Evolutionary conservation across 768 basidiomycete species (phyloP).

Genomic region (Leccinum incarnatum): DNA sequence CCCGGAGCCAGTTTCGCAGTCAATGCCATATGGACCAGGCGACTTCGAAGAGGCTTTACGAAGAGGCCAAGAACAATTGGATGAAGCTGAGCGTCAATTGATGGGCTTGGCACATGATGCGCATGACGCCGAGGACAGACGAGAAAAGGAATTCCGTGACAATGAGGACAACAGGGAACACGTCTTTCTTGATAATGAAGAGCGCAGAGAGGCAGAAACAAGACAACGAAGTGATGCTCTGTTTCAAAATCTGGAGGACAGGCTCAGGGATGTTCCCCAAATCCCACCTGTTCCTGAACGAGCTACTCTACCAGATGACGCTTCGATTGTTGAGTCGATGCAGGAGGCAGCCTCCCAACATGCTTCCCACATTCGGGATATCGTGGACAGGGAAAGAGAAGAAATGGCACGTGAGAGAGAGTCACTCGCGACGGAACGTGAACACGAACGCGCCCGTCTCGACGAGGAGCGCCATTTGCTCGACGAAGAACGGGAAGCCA

Average conservation of each 20-base stretch:
- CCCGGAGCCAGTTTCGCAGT: constrained; percentile 19
- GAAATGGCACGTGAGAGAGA: constrained; percentile 56
- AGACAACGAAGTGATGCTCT: constrained; percentile 32
- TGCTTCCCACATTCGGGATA: constrained; percentile 56
- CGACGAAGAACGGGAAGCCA: no score
- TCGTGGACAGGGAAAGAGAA: constrained; percentile 56
- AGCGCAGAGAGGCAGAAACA: constrained; percentile 55
- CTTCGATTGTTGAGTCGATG: constrained; percentile 36
- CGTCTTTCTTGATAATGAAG: constrained; percentile 59
- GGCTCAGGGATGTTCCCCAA: constrained; percentile 22
- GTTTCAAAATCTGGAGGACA: constrained; percentile 29
- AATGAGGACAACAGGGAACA: constrained; percentile 65
- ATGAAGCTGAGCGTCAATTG: constrained; percentile 52
- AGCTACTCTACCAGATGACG: constrained; percentile 25
- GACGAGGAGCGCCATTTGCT: no score
- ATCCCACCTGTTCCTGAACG: constrained; percentile 22
- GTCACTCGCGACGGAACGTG: constrained; percentile 16
- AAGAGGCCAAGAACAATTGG: constrained; percentile 51
- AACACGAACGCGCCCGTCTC: no score
- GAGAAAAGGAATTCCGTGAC: constrained; percentile 61
- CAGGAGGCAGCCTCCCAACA: constrained; percentile 56
- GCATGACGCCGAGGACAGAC: constrained; percentile 57
- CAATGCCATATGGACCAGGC: constrained; percentile 22
- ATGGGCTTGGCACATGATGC: constrained; percentile 47
- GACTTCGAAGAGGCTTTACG: constrained; percentile 46